Conservation (phyloP, 345 rosid species). For the Melaleuca alternifolia region DNA sequence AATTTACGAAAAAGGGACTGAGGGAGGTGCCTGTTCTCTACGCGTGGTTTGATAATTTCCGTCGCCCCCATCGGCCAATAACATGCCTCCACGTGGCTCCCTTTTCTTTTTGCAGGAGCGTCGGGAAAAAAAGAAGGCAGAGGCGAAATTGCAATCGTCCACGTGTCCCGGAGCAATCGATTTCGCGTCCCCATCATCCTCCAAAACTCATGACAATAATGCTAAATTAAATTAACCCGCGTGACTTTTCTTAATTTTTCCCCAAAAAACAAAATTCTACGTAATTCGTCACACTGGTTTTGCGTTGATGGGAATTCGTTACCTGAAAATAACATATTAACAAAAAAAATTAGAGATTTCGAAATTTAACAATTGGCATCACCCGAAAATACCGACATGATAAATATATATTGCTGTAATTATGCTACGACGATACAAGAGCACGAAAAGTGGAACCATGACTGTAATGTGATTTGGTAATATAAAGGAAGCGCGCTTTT, state of each 20-base stretch:
- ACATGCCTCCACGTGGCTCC: neutral
- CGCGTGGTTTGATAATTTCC: neutral
- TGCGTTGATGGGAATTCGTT: neutral
- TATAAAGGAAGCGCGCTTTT: neutral
- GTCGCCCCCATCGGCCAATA: neutral
- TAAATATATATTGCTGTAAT: rapidly evolving
- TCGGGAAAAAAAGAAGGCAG: neutral
- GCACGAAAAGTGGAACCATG: rapidly evolving
- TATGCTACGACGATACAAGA: rapidly evolving
- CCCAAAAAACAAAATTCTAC: neutral
- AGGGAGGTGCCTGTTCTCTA: neutral
- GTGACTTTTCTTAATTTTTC: neutral
- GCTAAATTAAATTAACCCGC: neutral
- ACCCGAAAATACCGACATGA: neutral
- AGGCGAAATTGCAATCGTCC: neutral
- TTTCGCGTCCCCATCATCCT: neutral
- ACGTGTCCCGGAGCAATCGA: neutral
- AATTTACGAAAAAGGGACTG: neutral
- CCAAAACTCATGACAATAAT: neutral
- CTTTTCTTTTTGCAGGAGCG: neutral
- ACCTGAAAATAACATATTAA: neutral
- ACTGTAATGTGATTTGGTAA: neutral
- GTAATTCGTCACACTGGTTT: neutral
- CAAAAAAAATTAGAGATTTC: neutral
- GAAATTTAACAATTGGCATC: neutral